Conservation (phyloP, 768 basidiomycete genomes). For the Tulasnella sp. region DNA sequence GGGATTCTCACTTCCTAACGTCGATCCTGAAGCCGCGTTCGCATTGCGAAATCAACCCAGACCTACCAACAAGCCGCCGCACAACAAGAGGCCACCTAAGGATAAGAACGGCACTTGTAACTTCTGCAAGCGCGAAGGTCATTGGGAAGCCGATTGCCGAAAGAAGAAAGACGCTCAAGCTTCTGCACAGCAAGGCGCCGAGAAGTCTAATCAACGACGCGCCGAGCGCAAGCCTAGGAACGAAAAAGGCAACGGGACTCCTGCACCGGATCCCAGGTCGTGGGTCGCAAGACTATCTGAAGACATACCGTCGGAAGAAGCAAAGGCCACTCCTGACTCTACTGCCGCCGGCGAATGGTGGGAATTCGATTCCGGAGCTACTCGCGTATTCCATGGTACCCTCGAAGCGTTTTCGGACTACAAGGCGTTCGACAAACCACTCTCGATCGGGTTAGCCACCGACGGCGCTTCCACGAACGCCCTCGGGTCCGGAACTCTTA, state of each 20-base stretch:
- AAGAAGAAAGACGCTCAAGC: neutral
- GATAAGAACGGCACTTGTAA: neutral
- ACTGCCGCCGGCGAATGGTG: neutral
- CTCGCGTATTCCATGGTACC: neutral
- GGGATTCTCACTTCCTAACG: neutral
- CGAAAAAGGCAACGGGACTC: neutral
- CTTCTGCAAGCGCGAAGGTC: neutral
- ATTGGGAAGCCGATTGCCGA: neutral
- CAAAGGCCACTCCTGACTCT: neutral
- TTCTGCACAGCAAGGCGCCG: neutral
- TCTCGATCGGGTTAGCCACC: neutral
- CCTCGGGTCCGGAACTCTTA: neutral
- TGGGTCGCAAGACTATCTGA: neutral
- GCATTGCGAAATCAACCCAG: neutral
- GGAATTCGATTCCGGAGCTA: neutral
- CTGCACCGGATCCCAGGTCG: neutral
- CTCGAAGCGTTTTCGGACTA: neutral
- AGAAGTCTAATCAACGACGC: neutral
- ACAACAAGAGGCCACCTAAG: neutral
- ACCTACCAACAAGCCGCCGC: neutral
- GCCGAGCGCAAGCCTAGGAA: neutral
- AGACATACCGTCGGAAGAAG: neutral
- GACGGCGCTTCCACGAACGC: neutral
- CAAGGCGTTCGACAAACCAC: neutral
- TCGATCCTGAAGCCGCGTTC: neutral